A percentile compares a stretch with the other conserved stretches of the same genome.
These are phyloP conservation scores for Suhomyces xylopsoci DNA, from an alignment of 805 yeast species.

Conservation along the genomic window DNA sequence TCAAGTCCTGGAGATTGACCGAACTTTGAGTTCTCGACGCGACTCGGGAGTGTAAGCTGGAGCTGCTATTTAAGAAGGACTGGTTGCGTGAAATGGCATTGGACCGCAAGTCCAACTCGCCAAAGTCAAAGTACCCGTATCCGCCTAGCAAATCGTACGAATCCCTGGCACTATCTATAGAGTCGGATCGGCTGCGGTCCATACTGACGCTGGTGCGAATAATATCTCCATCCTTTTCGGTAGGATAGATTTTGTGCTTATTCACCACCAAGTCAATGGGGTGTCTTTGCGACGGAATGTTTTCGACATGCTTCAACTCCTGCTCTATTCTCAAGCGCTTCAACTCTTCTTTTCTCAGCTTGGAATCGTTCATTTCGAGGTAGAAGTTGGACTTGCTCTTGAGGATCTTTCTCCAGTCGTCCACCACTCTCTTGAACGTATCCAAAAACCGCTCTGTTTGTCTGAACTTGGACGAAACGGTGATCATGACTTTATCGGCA, in stretches of 20 bases:
- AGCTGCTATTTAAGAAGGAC: slow-evolving; percentile 24
- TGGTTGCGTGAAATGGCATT: slow-evolving; percentile 29
- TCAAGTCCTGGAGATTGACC: slow-evolving; percentile 27
- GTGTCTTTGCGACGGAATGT: slow-evolving; percentile 17
- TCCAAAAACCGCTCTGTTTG: slow-evolving; percentile 78
- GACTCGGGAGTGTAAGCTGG: slow-evolving; percentile 21
- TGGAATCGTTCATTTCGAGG: slow-evolving; percentile 29
- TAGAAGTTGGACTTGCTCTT: slow-evolving; percentile 34
- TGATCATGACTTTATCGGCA: slow-evolving; percentile 70
- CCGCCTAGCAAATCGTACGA: slow-evolving; percentile 62
- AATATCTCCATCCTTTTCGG: slow-evolving; percentile 5
- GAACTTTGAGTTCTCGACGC: slow-evolving; percentile 18
- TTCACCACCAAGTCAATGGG: slow-evolving; percentile 17
- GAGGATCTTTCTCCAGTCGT: slow-evolving; percentile 54
- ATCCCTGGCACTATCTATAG: slow-evolving; percentile 19
- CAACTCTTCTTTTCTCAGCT: slow-evolving; percentile 30
- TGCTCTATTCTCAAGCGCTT: slow-evolving; percentile 32
- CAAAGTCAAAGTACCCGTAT: slow-evolving; percentile 80
- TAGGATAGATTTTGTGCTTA: slow-evolving; percentile 4
- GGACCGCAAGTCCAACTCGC: slow-evolving; percentile 59
- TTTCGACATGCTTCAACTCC: slow-evolving; percentile 30
- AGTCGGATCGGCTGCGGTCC: neutral
- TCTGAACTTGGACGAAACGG: slow-evolving; percentile 83
- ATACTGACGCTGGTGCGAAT: neutral
- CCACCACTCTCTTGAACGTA: slow-evolving; percentile 60